phyloP scores from a whole-genome alignment of 345 rosid species.

The Populus tremula region DNA sequence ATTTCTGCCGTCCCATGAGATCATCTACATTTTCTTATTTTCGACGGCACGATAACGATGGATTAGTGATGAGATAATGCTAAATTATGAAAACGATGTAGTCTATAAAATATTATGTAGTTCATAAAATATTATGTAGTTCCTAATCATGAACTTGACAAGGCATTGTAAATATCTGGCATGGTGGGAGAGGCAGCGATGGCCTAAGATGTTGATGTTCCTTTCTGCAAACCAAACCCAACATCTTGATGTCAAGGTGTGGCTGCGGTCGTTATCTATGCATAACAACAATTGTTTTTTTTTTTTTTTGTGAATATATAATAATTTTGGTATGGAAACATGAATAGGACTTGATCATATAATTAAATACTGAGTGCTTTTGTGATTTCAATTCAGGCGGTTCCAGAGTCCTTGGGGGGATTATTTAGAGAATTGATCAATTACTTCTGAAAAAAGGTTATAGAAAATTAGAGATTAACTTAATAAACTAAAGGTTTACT shows the following conservation, averaged over 20 bases:
- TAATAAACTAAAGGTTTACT: not conserved
- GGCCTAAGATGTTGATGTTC: not conserved
- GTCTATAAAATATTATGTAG: not conserved
- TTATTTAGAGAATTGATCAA: not conserved
- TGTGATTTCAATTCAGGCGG: not conserved
- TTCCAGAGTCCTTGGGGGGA: not conserved
- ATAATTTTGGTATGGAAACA: not conserved
- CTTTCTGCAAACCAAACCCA: conserved; percentile 23
- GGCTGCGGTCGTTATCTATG: conserved; percentile 19
- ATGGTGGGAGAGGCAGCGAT: conserved; percentile 1
- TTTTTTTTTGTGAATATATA: not conserved
- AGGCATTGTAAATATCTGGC: conserved; percentile 16
- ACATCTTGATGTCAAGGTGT: conserved; percentile 14
- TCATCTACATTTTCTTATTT: conserved; percentile 47
- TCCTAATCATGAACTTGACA: not conserved
- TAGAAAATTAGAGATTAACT: not conserved
- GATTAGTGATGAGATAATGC: conserved; percentile 2
- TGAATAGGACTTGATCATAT: not conserved
- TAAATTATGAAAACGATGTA: not conserved
- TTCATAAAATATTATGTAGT: not conserved
- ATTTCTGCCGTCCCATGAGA: conserved; percentile 50
- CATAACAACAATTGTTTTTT: not conserved
- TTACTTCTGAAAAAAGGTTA: not conserved
- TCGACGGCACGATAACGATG: conserved; percentile 52
- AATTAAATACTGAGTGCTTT: too few species aligned